These are phyloP conservation scores for Colletotrichum agaves DNA, from an alignment of 2,329 filamentous ascomycete species.

Conservation along the genomic window DNA sequence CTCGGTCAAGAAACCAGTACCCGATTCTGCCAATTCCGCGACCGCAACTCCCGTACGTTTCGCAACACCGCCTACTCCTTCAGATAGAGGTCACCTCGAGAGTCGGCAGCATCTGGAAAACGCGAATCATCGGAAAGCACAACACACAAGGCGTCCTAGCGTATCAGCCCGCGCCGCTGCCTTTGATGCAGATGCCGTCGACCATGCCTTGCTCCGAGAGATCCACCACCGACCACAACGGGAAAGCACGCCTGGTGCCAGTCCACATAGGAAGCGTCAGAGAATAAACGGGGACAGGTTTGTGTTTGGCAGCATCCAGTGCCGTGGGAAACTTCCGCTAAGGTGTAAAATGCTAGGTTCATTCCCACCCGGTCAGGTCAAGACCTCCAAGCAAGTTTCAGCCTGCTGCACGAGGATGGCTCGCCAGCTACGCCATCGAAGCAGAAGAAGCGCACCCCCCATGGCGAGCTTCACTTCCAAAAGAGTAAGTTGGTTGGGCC, in stretches of 20 bases:
- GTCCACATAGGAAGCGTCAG: slow-evolving; percentile 68
- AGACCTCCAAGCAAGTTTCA: slow-evolving; percentile 93
- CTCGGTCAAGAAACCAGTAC: slow-evolving; percentile 46
- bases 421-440: slow-evolving; percentile 92
- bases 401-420: slow-evolving; percentile 88
- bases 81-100: slow-evolving; percentile 56
- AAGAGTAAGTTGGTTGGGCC: slow-evolving; percentile 70
- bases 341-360: slow-evolving; percentile 68
- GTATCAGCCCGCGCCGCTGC: slow-evolving; percentile 50
- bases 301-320: slow-evolving; percentile 37
- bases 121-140: slow-evolving; percentile 46
- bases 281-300: slow-evolving; percentile 72
- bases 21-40: slow-evolving; percentile 49
- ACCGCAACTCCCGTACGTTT: slow-evolving; percentile 50
- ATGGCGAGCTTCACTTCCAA: slow-evolving; percentile 94
- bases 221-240: slow-evolving; percentile 61
- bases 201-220: slow-evolving; percentile 63
- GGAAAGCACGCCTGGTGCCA: slow-evolving; percentile 63
- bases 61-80: slow-evolving; percentile 57
- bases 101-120: slow-evolving; percentile 52
- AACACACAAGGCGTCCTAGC: slow-evolving; percentile 49
- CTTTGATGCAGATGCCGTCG: slow-evolving; percentile 62
- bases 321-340: not conserved
- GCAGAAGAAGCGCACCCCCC: slow-evolving; percentile 83
- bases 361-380: slow-evolving; percentile 94